phyloP scores from a whole-genome alignment of 2,329 filamentous ascomycete species.

The Clonostachys byssicola region DNA sequence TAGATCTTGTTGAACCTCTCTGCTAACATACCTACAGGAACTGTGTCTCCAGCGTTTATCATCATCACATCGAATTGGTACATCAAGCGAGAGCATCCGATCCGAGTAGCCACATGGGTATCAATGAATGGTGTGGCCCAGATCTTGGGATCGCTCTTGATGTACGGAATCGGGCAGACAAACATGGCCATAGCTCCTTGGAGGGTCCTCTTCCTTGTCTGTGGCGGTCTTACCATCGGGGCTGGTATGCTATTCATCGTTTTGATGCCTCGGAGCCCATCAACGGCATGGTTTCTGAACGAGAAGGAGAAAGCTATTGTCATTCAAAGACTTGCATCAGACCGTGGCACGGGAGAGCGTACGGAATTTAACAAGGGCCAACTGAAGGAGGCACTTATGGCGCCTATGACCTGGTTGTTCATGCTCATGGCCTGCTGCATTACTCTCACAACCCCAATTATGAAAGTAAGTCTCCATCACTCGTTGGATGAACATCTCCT shows the following conservation, averaged over 20 bases:
- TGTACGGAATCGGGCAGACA: conserved; percentile 14
- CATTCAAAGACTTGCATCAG: conserved; percentile 53
- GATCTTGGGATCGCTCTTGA: conserved; percentile 15
- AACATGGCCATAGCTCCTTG: conserved; percentile 9
- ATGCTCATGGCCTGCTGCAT: conserved; percentile 30
- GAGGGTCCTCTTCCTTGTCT: conserved; percentile 12
- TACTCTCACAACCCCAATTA: conserved; percentile 10
- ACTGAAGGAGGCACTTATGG: conserved; percentile 52
- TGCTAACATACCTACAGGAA: conserved; percentile 9
- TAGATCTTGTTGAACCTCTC: too few species aligned
- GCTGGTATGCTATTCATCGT: conserved; percentile 6
- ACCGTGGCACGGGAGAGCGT: conserved; percentile 39
- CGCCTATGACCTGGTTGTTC: conserved; percentile 61
- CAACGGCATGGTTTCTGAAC: conserved; percentile 5
- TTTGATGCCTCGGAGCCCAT: conserved; percentile 6
- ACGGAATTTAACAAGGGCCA: conserved; percentile 48
- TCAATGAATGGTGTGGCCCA: conserved; percentile 19
- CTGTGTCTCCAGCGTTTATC: conserved; percentile 22
- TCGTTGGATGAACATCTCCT: not conserved
- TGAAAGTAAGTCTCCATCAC: conserved; percentile 6
- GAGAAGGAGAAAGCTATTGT: conserved; percentile 26
- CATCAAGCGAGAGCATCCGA: conserved; percentile 17
- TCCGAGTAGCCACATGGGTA: conserved; percentile 18
- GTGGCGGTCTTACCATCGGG: conserved; percentile 8
- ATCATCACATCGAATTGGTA: conserved; percentile 23